Conservation (phyloP, 768 basidiomycete genomes). For the Tylopilus vinaceipallidus region DNA sequence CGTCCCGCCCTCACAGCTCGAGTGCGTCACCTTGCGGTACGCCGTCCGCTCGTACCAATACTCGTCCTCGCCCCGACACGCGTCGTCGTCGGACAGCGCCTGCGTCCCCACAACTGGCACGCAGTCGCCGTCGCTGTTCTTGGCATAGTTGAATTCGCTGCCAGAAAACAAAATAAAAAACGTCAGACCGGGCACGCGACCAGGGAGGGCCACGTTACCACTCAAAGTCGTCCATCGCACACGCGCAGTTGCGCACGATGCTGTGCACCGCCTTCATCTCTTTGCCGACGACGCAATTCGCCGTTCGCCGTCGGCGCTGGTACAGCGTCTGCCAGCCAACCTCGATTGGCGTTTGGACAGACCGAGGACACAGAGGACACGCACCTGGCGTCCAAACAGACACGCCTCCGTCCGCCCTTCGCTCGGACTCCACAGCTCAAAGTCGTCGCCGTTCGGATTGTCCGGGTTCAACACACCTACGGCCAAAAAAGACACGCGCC, state of each 20-base stretch:
- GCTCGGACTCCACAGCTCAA: slow-evolving; percentile 95
- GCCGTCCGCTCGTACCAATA: slow-evolving; percentile 94
- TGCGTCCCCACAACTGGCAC: slow-evolving; percentile 70
- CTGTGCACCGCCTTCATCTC: slow-evolving; percentile 50
- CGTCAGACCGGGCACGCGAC: not conserved
- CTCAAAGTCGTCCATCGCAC: slow-evolving; percentile 80
- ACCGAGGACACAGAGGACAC: slow-evolving; percentile 7
- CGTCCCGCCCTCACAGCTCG: slow-evolving; percentile 77
- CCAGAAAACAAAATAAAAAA: not conserved
- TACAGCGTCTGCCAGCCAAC: slow-evolving; percentile 67
- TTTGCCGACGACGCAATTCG: slow-evolving; percentile 82
- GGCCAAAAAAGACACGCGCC: not conserved
- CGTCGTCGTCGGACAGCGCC: slow-evolving; percentile 59
- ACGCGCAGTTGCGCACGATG: slow-evolving; percentile 70
- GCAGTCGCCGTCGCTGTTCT: slow-evolving; percentile 68
- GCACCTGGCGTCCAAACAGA: slow-evolving; percentile 87
- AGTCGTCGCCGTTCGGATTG: slow-evolving; percentile 84
- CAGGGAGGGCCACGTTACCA: slow-evolving; percentile 58
- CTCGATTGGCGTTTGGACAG: not conserved
- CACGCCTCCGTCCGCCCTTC: slow-evolving; percentile 85
- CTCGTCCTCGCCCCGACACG: slow-evolving; percentile 60
- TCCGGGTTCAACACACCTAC: slow-evolving; percentile 68
- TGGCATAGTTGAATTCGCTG: slow-evolving; percentile 92
- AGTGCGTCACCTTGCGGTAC: slow-evolving; percentile 89
- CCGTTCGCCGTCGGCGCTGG: slow-evolving; percentile 78